A percentile compares a stretch with the other conserved stretches of the same genome.
phyloP scores from a whole-genome alignment of 2,329 filamentous ascomycete species.

The Xylariaceae sp. region DNA sequence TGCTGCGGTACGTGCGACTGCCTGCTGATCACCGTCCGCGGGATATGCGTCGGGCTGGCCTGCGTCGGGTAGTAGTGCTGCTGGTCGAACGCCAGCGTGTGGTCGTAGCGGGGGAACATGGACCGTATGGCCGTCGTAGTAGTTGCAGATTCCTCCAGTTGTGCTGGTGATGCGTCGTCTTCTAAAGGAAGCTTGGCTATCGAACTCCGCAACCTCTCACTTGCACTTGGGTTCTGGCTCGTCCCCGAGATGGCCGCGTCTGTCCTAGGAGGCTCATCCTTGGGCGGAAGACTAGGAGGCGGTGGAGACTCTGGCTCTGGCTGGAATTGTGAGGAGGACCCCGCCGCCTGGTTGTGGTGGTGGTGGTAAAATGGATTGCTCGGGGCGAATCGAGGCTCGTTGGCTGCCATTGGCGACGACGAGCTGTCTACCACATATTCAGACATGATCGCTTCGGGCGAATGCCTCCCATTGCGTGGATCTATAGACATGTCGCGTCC shows the following conservation, averaged over 20 bases:
- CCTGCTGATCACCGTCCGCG: slow-evolving; percentile 59
- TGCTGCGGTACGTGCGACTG: slow-evolving; percentile 50
- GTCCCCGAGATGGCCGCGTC: slow-evolving; percentile 49
- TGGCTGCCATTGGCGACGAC: slow-evolving; percentile 17
- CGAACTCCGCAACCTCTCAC: slow-evolving; percentile 48
- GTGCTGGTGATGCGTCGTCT: slow-evolving; percentile 27
- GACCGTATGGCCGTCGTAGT: slow-evolving; percentile 55
- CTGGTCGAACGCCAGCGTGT: slow-evolving; percentile 56
- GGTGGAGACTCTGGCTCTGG: slow-evolving; percentile 25
- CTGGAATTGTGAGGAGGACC: no score
- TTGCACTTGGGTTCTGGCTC: slow-evolving; percentile 43
- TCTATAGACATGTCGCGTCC: slow-evolving; percentile 26
- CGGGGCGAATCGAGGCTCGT: slow-evolving; percentile 16
- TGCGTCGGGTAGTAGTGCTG: slow-evolving; percentile 68
- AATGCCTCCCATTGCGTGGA: slow-evolving; percentile 24
- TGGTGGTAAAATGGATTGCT: slow-evolving; percentile 28
- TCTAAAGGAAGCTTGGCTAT: slow-evolving; percentile 50
- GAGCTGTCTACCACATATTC: slow-evolving; percentile 30
- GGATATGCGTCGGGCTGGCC: slow-evolving; percentile 57
- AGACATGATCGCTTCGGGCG: slow-evolving; percentile 25
- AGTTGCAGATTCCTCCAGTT: slow-evolving; percentile 22
- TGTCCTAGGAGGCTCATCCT: slow-evolving; percentile 40
- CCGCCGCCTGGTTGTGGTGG: background rate
- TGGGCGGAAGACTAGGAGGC: slow-evolving; percentile 32
- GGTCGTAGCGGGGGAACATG: slow-evolving; percentile 73